Conservation (phyloP, 371 early-diverging fungal species). For the Rhizopus arrhizus region DNA sequence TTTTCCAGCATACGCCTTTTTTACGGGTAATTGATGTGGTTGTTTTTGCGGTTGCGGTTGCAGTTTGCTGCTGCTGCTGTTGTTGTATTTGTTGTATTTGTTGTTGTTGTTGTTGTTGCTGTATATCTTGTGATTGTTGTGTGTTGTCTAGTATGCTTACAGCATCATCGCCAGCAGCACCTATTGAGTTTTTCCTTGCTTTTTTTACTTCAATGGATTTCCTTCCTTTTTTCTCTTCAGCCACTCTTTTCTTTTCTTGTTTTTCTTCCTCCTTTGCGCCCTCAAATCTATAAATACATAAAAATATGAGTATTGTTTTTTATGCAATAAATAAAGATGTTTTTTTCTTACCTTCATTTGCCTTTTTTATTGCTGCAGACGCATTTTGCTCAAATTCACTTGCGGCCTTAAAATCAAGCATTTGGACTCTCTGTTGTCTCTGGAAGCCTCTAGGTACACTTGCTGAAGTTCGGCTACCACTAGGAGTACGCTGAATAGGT, state of each 20-base stretch:
- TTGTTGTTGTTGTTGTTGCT: too few relatives aligned
- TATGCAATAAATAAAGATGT: too few relatives aligned
- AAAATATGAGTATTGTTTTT: too few relatives aligned
- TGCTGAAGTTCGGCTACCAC: not conserved
- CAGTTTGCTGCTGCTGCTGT: not conserved
- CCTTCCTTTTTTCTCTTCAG: constrained; percentile 1
- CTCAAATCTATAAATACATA: not conserved
- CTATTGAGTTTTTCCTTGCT: not conserved
- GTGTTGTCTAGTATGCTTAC: not conserved
- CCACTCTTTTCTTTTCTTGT: not conserved
- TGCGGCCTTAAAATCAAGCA: constrained; percentile 31
- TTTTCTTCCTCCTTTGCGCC: not conserved
- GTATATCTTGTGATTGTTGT: not conserved
- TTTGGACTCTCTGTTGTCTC: constrained; percentile 24
- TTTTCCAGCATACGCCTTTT: not conserved
- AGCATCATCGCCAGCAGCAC: not conserved
- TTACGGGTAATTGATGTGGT: not conserved
- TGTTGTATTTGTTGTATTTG: too few relatives aligned
- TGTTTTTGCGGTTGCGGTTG: not conserved
- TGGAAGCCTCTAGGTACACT: constrained; percentile 31
- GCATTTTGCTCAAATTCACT: constrained; percentile 24
- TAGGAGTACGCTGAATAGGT: constrained; percentile 8
- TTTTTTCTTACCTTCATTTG: constrained; percentile 27
- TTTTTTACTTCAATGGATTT: not conserved
- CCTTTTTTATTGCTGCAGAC: constrained; percentile 20